A percentile compares a stretch with the other conserved stretches of the same genome.
phyloP scores from a whole-genome alignment of 441 rosid species.

The Euphorbia celastroides region DNA sequence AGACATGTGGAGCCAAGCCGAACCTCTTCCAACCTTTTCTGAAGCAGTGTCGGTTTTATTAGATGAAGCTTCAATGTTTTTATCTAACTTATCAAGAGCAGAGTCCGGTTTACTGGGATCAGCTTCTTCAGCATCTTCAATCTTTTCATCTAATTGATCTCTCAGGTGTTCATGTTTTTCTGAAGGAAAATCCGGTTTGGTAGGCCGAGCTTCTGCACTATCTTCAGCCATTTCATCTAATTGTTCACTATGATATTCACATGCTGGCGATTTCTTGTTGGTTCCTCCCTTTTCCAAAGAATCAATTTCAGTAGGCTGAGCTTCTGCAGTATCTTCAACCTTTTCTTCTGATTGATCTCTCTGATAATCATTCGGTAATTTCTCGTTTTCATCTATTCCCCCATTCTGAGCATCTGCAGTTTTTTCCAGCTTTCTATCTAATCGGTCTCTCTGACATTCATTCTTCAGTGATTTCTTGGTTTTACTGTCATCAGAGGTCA shows the following conservation, averaged over 20 bases:
- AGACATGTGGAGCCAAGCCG: conserved; percentile 68
- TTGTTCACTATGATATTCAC: conserved; percentile 16
- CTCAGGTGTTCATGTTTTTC: conserved; percentile 19
- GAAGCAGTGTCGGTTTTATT: neutral
- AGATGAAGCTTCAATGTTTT: too few relatives aligned
- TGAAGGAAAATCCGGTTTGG: neutral
- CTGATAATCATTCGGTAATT: conserved; percentile 22
- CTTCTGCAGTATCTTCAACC: conserved; percentile 13
- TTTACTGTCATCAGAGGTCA: conserved; percentile 21
- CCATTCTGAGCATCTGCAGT: neutral
- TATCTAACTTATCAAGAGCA: too few relatives aligned
- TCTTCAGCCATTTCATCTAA: conserved; percentile 18
- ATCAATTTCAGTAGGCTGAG: neutral
- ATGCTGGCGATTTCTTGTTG: conserved; percentile 16
- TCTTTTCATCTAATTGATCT: conserved; percentile 16
- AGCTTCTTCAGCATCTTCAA: conserved; percentile 13
- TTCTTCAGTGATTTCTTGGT: conserved; percentile 16
- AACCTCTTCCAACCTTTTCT: conserved; percentile 39
- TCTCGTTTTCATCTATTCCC: conserved; percentile 14
- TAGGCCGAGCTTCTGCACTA: neutral
- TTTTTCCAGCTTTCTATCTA: conserved; percentile 18
- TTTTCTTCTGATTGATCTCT: conserved; percentile 18
- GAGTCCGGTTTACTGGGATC: too few relatives aligned
- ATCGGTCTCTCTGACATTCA: conserved; percentile 23
- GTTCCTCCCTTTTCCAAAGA: neutral